These are phyloP conservation scores for Albifimbria verrucaria DNA, from an alignment of 2,329 filamentous ascomycete genomes.

Conservation along the genomic window DNA sequence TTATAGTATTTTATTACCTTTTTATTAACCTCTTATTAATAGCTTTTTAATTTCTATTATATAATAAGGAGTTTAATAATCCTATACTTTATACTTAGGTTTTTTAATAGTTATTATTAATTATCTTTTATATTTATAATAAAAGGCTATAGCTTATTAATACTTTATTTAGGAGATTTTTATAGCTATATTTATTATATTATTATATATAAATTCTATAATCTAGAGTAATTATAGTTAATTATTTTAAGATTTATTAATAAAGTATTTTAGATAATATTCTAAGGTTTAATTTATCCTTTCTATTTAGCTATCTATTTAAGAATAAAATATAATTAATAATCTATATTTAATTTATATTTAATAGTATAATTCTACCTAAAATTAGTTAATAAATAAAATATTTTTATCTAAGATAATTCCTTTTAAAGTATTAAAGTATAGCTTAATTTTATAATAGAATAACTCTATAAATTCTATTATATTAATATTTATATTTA, in stretches of 20 bases:
- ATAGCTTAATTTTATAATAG: background rate
- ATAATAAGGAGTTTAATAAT: background rate
- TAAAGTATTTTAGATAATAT: background rate
- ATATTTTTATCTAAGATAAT: background rate
- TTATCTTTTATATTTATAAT: background rate
- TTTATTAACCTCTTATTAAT: background rate
- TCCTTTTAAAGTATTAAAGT: background rate
- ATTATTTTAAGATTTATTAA: constrained; percentile 1
- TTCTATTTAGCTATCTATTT: background rate
- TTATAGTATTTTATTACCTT: constrained; percentile 3
- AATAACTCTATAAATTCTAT: background rate
- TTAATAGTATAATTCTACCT: background rate
- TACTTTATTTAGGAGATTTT: background rate
- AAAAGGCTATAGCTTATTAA: background rate
- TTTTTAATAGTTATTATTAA: constrained; percentile 1
- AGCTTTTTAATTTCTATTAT: constrained; percentile 1
- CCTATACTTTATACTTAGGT: no score
- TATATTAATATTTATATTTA: background rate
- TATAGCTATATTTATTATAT: constrained; percentile 3
- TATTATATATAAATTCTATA: constrained; percentile 3
- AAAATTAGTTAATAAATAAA: background rate
- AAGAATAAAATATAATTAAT: background rate
- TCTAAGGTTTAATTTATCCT: background rate
- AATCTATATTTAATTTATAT: constrained; percentile 1
- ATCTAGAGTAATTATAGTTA: background rate